Base-by-base conservation (phyloP, 1,139 yeast species). In the Candida sp. region DNA sequence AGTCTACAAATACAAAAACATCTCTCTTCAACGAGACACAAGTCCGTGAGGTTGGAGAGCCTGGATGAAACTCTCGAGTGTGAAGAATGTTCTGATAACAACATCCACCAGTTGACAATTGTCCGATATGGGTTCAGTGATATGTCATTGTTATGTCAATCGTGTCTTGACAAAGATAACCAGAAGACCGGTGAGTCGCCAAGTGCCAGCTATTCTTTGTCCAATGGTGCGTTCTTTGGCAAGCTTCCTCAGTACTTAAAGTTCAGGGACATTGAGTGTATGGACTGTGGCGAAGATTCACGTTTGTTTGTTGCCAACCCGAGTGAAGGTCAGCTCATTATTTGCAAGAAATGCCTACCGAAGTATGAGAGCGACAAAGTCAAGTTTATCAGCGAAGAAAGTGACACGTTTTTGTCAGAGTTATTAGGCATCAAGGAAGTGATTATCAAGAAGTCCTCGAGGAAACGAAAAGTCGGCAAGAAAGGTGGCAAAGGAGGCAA, bases 111-210 rank as follows among this genome's bases (percentile, higher is more conserved):
- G 58, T 66, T 84, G 47, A 73, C 71, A 47, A 71, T 85, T 41
- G 67, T 80, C 7, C 64, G 88, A 45, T 81, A 75, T 62, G 88
- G 86, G 1, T 80, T 85, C 25, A 73, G 78, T 23, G 86, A 81
- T 57, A 78, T 84, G 78, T 65, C 77, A 0, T 65, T 83, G 53
- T 60, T 83, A 28, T 85, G 90, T 61, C 70, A 70, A 35, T 48
- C 54, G 7, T 85, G 90, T 61, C 65, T 75, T 4, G 62, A 59
- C n/a, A 78, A 77, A 52, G 78, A 73, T 46, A 49, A 38, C 22
- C 45, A 46, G 30, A 47, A 52, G 26, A 49, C 48, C 12, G 51
- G 47, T 5, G 81, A 77, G 38, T 71, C 69, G 44, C 79, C 85
- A 0, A 71, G 81, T 1, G 80, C 84, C 2, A 78, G 75, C 51